A percentile compares a stretch with the other conserved stretches of the same genome.
phyloP scores from a whole-genome alignment of 331 rosid species.

The Pyrus hybrid region DNA sequence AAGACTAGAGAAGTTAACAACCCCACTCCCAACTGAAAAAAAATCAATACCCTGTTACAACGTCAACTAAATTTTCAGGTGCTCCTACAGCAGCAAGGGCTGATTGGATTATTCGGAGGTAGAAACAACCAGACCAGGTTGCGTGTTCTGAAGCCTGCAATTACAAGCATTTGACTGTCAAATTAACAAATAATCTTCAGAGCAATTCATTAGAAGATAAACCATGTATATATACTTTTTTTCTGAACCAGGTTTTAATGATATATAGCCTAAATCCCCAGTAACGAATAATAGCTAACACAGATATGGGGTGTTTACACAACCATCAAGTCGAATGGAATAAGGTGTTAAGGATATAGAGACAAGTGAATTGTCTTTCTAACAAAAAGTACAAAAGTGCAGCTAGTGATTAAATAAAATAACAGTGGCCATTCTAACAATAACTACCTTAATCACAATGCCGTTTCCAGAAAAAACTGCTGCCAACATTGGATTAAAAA shows the following conservation, averaged over 20 bases:
- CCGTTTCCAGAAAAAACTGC: conserved; percentile 88
- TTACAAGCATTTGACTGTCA: conserved; percentile 23
- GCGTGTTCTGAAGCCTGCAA: conserved; percentile 87
- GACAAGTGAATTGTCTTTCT: background rate
- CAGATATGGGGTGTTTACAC: background rate
- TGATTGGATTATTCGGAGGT: conserved; percentile 75
- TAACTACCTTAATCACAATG: conserved; percentile 72
- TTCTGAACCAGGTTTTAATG: background rate
- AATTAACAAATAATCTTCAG: conserved; percentile 12
- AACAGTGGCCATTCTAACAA: conserved; percentile 5
- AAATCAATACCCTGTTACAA: conserved; percentile 66
- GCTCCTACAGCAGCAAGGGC: conserved; percentile 96
- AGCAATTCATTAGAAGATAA: background rate
- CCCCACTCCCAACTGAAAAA: background rate
- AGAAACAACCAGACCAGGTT: conserved; percentile 99
- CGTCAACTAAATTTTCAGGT: conserved; percentile 86
- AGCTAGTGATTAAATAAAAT: conserved; percentile 5
- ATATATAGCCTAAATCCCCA: conserved; percentile 5
- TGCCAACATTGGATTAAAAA: conserved; percentile 87
- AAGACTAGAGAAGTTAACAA: conserved; percentile 10
- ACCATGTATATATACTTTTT: background rate
- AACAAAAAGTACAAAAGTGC: no score
- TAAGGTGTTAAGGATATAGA: background rate
- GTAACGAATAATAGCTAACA: conserved; percentile 1
- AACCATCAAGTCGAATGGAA: background rate